Base-by-base conservation (phyloP, 2,329 filamentous ascomycete species). In the Venturia effusa region DNA sequence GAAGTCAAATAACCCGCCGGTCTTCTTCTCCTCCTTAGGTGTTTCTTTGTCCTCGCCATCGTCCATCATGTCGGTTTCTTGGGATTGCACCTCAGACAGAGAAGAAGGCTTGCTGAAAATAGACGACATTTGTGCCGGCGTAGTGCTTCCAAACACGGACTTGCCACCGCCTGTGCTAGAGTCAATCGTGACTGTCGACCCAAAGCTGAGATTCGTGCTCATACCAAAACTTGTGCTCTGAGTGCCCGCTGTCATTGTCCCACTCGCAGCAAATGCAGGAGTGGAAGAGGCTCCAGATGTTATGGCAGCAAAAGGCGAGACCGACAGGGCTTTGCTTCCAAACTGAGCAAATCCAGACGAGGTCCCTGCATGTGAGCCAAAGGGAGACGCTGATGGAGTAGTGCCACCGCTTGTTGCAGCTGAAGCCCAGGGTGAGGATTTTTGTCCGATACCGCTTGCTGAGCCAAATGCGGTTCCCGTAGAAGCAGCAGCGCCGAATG, bases 1-100 rank as follows among this genome's bases (percentile, higher is more conserved):
- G 75, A 90, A 90, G 0, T 83, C 81, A 41, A 73, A 75, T 7
- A 76, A 65, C 39, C 72, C 71, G 32, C 68, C 67, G 13, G 69
- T 64, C 11, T 68, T 59, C 61, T 70, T 67, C 59, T 67, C 45
- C 59, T 70, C 70, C 24, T 68, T 75, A 40, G 74, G 72, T 40
- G 70, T 70, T 61, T 73, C 73, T n/a, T 74, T 71, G 27, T 57
- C 51, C 43, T 73, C 68, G 57, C 69, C 68, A 41, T 72, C 68
- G 39, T 71, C 67, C 60, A 69, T 65, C 30, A 68, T 71, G 34
- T 72, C 71, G 3, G 72, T 72, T 17, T 70, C 68, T 34, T 72
- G 71, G 3, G 70, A 71, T 41, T 65, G 45, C 17, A 55, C 37
- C 13, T 30, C 67, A 67, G 30, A 67, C 67, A 64, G 72, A 73